Base-by-base conservation (phyloP, 352 stramenopile genomes). In the Pythium pyrilobum region DNA sequence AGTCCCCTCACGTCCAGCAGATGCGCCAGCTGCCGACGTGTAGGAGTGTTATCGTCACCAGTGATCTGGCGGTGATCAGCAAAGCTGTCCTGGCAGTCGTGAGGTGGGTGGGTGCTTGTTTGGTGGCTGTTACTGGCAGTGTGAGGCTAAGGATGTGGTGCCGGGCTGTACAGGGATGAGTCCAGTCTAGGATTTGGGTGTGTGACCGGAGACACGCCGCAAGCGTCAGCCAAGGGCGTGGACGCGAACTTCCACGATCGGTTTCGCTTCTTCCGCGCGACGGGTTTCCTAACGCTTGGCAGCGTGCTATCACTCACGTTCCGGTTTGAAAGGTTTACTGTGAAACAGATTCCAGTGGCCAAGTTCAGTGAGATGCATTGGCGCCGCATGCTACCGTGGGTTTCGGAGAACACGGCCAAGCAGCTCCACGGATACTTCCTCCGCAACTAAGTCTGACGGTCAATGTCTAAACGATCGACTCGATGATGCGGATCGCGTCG, bases 321-420 rank as follows among this genome's bases (percentile, higher is more conserved):
- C 46, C 77, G 81, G 20, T 94, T 94, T 47, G 66, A 75, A 42
- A 87, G 83, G 23, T 89, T 92, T 34, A 36, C 57, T 0, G 77
- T 72, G 6, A 55, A 29, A 24, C 72, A 89, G 40, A 70, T 94
- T 28, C 76, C 78, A 46, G 76, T 87, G 10, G 64, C 67, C n/a
- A 91, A 89, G 59, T 92, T 92, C 47, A 90, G 91, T 31, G 59
- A 74, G 24, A 90, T 90, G 76, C 84, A 94, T 62, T 94, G 84
- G 84, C 77, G 67, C 55, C 84, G 84, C 27, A 92, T 91, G 81
- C 52, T 94, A 27, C 84, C 84, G 27, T 92, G 78, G 81, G 74
- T 91, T 52, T 77, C 77, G 1, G 75, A 87, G 27, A 36, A 53
- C 15, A 66, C 58, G n/a, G 77, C 79, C 25, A 71, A 78, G 49